Conservation (phyloP, 78 protist genomes). For the Guillardia theta region DNA sequence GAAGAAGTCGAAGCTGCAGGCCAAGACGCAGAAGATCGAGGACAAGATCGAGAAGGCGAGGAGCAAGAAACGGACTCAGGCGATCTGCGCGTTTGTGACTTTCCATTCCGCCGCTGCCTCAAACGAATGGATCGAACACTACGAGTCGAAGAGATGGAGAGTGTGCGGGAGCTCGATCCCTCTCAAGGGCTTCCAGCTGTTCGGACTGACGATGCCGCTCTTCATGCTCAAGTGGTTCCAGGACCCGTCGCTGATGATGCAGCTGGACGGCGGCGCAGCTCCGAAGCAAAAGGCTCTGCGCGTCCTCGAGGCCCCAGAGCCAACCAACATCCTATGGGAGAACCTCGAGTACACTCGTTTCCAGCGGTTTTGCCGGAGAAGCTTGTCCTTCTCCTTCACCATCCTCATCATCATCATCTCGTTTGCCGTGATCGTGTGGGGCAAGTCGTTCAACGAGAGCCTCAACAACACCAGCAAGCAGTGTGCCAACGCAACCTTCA, state of each 20-base stretch:
- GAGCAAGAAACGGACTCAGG: too few species aligned
- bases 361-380: neutral
- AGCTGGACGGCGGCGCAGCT: too few species aligned
- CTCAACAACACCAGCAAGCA: neutral
- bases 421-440: conserved; percentile 1
- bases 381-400: neutral
- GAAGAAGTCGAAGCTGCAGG: too few species aligned
- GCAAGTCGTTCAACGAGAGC: neutral
- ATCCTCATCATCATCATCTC: neutral
- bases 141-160: neutral
- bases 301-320: conserved; percentile 5
- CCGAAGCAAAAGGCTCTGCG: too few species aligned
- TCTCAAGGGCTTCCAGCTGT: too few species aligned
- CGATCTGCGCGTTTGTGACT: neutral
- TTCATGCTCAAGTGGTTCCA: neutral
- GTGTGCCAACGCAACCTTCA: neutral
- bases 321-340: neutral
- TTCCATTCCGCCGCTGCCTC: neutral
- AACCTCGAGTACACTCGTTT: neutral
- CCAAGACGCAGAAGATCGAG: too few species aligned
- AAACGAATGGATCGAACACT: neutral
- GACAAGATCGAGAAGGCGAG: too few species aligned
- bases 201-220: too few species aligned
- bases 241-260: too few species aligned
- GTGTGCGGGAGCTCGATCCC: too few species aligned